These are phyloP conservation scores for Ceratocystis variospora DNA, from an alignment of 2,329 filamentous ascomycete genomes.

Conservation along the genomic window DNA sequence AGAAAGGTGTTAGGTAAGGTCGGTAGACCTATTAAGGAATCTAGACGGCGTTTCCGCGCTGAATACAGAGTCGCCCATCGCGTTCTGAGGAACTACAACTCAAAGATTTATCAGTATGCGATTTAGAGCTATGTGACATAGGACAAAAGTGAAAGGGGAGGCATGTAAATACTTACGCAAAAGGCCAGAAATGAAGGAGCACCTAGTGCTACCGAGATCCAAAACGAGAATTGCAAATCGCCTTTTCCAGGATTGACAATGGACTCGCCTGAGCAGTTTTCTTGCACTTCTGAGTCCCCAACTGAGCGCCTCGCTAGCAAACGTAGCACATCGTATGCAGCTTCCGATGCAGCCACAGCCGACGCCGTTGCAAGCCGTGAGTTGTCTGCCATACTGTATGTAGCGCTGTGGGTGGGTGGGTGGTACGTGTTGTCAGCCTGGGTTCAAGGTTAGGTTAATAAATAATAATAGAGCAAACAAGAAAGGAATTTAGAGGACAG, in stretches of 20 bases:
- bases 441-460: background rate
- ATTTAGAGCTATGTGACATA: constrained; percentile 2
- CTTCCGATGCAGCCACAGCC: constrained; percentile 14
- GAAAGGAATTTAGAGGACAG: background rate
- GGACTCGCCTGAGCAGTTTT: constrained; percentile 19
- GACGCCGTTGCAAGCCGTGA: constrained; percentile 6
- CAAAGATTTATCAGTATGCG: constrained; percentile 5
- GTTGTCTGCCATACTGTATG: background rate
- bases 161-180: constrained; percentile 42
- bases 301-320: constrained; percentile 8
- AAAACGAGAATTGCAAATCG: constrained; percentile 20
- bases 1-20: constrained; percentile 71
- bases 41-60: constrained; percentile 65
- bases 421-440: background rate
- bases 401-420: background rate
- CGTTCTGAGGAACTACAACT: constrained; percentile 60
- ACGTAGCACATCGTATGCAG: constrained; percentile 13
- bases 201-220: constrained; percentile 54
- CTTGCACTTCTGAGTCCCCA: constrained; percentile 9
- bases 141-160: background rate
- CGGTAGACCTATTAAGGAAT: constrained; percentile 49
- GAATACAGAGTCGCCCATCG: constrained; percentile 87
- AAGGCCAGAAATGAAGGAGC: constrained; percentile 60
- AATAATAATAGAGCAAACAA: background rate
- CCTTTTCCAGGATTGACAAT: constrained; percentile 20